Evolutionary conservation across 169 alveolate genomes (phyloP).

Genomic region (Amoebophrya sp.): DNA sequence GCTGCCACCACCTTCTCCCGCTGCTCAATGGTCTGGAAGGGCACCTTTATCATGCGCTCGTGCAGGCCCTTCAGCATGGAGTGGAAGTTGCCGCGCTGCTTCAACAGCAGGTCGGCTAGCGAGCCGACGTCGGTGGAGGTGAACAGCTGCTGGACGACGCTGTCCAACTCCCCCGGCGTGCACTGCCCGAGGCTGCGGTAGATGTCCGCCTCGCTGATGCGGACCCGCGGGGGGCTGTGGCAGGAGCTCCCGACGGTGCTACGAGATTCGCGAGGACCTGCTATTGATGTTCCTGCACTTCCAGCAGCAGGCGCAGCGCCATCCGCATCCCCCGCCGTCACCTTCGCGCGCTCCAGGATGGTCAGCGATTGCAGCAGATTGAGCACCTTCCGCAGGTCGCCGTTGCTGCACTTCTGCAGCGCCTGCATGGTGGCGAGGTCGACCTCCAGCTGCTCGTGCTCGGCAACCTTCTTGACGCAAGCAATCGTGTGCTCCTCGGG

Average conservation of each 20-base stretch:
- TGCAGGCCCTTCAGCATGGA: neutral
- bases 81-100: neutral
- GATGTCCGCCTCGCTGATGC: neutral
- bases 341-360: neutral
- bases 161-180: neutral
- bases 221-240: no score
- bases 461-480: constrained; percentile 44
- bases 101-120: neutral
- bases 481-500: neutral
- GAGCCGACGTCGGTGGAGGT: neutral
- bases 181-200: neutral
- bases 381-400: constrained; percentile 70
- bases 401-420: constrained; percentile 47
- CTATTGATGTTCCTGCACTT: no score
- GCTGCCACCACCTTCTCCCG: neutral
- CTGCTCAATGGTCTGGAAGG: neutral
- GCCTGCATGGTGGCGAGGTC: constrained; percentile 40
- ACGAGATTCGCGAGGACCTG: no score
- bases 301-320: no score
- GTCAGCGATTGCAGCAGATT: constrained; percentile 44
- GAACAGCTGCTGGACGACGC: neutral
- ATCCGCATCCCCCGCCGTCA: no score
- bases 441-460: constrained; percentile 39
- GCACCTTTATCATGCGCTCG: neutral
- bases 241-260: no score